These are phyloP conservation scores for Taxillus chinensis DNA, from an alignment of 164 flowering plant species.

Conservation along the genomic window DNA sequence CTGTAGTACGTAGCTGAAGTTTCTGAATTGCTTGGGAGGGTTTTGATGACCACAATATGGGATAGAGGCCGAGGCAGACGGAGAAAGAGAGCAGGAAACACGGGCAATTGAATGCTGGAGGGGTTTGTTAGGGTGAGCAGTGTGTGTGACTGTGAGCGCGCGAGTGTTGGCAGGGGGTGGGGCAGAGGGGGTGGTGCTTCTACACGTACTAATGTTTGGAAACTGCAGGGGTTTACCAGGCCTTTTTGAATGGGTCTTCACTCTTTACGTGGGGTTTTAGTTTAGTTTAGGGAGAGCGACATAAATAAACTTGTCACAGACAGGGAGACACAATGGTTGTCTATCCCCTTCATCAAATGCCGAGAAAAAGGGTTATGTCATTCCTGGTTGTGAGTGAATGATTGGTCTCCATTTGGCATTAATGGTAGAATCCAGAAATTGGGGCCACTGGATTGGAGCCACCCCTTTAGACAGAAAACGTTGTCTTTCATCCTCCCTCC, in stretches of 20 bases:
- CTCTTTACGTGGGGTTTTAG: background rate
- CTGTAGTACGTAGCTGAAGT: too few relatives aligned
- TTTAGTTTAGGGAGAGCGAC: slow-evolving; percentile 1
- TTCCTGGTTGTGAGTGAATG: too few relatives aligned
- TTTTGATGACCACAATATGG: background rate
- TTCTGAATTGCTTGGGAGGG: too few relatives aligned
- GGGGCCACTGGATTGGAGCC: too few relatives aligned
- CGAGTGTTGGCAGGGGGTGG: background rate
- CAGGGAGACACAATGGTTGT: slow-evolving; percentile 1
- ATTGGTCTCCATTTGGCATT: too few relatives aligned
- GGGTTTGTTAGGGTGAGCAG: slow-evolving; percentile 2
- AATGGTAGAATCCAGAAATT: too few relatives aligned
- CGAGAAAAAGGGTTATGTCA: slow-evolving; percentile 1
- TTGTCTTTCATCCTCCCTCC: too few relatives aligned
- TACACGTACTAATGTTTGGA: slow-evolving; percentile 12
- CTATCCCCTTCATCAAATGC: slow-evolving; percentile 7
- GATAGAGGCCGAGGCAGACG: slow-evolving; percentile 1
- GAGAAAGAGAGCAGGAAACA: slow-evolving; percentile 13
- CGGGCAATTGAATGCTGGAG: slow-evolving; percentile 12
- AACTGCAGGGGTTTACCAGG: slow-evolving; percentile 18
- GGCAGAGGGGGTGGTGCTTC: slow-evolving; percentile 11
- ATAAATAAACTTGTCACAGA: background rate
- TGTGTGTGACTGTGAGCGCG: background rate
- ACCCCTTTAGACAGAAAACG: too few relatives aligned
- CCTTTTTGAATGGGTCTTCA: slow-evolving; percentile 19